Evolutionary conservation across 2,329 filamentous ascomycete genomes (phyloP).

Genomic region (Hypoxylon sp.): DNA sequence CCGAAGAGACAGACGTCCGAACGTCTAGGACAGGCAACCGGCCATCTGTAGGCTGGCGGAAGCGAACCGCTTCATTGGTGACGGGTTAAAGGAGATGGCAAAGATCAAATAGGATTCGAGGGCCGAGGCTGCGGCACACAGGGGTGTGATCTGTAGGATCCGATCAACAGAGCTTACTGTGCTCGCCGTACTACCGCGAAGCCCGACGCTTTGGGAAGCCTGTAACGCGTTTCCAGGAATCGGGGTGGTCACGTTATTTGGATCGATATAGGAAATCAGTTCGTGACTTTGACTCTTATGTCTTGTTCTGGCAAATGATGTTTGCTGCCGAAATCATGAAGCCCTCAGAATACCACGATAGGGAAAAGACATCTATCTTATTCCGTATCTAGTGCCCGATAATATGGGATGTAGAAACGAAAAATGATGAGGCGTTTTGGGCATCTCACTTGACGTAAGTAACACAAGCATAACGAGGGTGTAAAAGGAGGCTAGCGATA

Average conservation of each 20-base stretch:
- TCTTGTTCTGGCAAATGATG: constrained; percentile 2
- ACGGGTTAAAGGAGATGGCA: constrained; percentile 32
- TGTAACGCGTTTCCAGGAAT: constrained; percentile 26
- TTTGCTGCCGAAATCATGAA: neutral
- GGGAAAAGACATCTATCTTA: neutral
- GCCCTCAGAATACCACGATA: constrained; percentile 6
- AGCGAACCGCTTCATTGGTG: constrained; percentile 27
- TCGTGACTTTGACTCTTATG: constrained; percentile 1
- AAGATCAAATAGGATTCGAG: constrained; percentile 38
- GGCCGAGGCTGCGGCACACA: constrained; percentile 31
- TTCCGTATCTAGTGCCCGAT: constrained; percentile 3
- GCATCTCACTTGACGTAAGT: constrained; percentile 24
- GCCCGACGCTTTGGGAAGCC: constrained; percentile 38
- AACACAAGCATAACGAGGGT: constrained; percentile 19
- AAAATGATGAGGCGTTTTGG: constrained; percentile 5
- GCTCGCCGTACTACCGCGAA: constrained; percentile 27
- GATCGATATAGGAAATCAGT: constrained; percentile 17
- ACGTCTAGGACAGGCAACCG: constrained; percentile 33
- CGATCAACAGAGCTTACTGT: constrained; percentile 43
- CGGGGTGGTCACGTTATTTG: constrained; percentile 10
- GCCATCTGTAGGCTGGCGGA: constrained; percentile 28
- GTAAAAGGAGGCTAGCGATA: constrained; percentile 23
- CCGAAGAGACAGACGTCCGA: constrained; percentile 38
- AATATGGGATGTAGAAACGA: constrained; percentile 3
- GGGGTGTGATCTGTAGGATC: constrained; percentile 40